Base-by-base conservation (phyloP, 2,329 filamentous ascomycete genomes). In the Fusarium sororula region DNA sequence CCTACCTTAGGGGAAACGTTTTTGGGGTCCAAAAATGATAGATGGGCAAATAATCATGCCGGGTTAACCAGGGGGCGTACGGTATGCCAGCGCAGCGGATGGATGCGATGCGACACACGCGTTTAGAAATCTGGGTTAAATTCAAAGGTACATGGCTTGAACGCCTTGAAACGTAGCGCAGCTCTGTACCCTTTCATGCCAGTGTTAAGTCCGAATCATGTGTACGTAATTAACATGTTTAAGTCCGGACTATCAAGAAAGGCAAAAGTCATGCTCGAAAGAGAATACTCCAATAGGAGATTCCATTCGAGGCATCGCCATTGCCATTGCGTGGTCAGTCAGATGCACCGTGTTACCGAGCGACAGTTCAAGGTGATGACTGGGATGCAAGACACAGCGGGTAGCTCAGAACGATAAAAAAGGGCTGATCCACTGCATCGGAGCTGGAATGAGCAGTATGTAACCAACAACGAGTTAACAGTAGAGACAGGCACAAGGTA, bases 331-430 rank as follows among this genome's bases (percentile, higher is more conserved):
- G 59, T n/a, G 35, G 45, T 2, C 42, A 18, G 56, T n/a, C 35
- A 32, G 61, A 48, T 45, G 35, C 39, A 54, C 59, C 30, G 56
- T 69, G 66, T 63, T 48, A 62, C 64, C 58, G 39, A 63, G 44
- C 18, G 38, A 63, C 32, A 55, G 57, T 69, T 63, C 57, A 64
- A 72, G 50, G 56, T 64, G 54, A 69, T 72, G 57, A 68, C 69
- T 54, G 57, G 68, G 64, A 72, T 72, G 67, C 67, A 70, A 68
- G 66, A 68, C 66, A 68, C 66, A 57, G 58, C 57, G 58, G 65
- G 53, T 56, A 68, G 55, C 35, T 64, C 41, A 68, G 56, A 51
- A 64, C 61, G 63, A 45, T 47, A 35, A 59, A 48, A 44, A 61
- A 69, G 42, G 44, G 51, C 50, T 66, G 67, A 61, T 73, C 60